Evolutionary conservation across 495 filamentous ascomycete genomes (phyloP).

Genomic region (Daldinia grandis): DNA sequence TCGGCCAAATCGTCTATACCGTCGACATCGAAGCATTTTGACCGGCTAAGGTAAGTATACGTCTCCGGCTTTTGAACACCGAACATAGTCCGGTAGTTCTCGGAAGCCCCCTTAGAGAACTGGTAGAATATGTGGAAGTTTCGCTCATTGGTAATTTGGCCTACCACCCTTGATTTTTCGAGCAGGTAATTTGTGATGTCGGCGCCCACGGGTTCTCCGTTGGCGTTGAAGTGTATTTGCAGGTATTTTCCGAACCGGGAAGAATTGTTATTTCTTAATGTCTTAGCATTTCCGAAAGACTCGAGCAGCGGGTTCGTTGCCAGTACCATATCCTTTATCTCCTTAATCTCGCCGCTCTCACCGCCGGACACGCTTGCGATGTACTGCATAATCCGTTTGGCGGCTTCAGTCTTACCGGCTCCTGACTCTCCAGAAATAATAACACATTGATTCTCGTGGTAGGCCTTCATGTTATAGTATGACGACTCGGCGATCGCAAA

Average conservation of each 20-base stretch:
- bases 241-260: slow-evolving; percentile 98
- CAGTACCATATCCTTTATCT: slow-evolving; percentile 98
- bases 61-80: slow-evolving; percentile 91
- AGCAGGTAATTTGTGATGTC: slow-evolving; percentile 98
- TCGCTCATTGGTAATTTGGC: slow-evolving; percentile 93
- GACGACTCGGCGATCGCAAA: slow-evolving; percentile 96
- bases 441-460: slow-evolving; percentile 99
- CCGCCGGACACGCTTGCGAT: slow-evolving; percentile 96
- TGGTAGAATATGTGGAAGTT: slow-evolving; percentile 99
- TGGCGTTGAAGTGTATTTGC: slow-evolving; percentile 93
- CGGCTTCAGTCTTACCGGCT: slow-evolving; percentile 99
- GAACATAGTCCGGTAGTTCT: slow-evolving; percentile 83
- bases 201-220: slow-evolving; percentile 93
- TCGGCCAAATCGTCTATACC: slow-evolving; percentile 93
- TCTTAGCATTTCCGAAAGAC: slow-evolving; percentile 98
- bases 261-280: slow-evolving; percentile 97
- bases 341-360: slow-evolving; percentile 88
- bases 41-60: slow-evolving; percentile 93
- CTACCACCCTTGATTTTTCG: slow-evolving; percentile 94
- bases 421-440: slow-evolving; percentile 99
- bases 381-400: slow-evolving; percentile 99
- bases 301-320: slow-evolving; percentile 97
- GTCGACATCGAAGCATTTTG: slow-evolving; percentile 91
- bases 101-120: slow-evolving; percentile 91
- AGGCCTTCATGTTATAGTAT: slow-evolving; percentile 99